phyloP scores from a whole-genome alignment of 2,329 filamentous ascomycete genomes.

The Neonectria punicea region DNA sequence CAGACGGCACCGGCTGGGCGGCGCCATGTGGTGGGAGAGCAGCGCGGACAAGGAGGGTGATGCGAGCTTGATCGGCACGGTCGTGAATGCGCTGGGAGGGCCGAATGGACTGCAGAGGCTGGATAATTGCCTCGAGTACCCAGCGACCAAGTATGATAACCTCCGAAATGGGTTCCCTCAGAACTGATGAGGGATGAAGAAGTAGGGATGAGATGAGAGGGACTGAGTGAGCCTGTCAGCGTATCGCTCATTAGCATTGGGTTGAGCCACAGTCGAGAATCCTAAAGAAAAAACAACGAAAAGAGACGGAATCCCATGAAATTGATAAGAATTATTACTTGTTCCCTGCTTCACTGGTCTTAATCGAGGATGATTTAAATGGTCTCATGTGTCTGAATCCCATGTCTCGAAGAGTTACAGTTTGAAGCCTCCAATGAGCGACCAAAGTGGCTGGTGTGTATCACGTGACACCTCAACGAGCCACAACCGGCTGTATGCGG shows the following conservation, averaged over 20 bases:
- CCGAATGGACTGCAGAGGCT: conserved; percentile 58
- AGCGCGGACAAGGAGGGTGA: conserved; percentile 77
- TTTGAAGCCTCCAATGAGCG: background rate
- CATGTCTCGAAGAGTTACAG: background rate
- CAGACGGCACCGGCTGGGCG: conserved; percentile 73
- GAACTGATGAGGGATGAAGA: conserved; percentile 47
- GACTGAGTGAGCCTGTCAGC: background rate
- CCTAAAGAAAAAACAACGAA: background rate
- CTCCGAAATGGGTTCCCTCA: conserved; percentile 66
- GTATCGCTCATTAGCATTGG: background rate
- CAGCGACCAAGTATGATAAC: conserved; percentile 77
- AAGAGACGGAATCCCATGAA: no score
- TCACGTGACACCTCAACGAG: conserved; percentile 34
- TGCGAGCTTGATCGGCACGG: conserved; percentile 74
- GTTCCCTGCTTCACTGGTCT: background rate
- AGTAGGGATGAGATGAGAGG: background rate
- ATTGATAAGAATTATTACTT: background rate
- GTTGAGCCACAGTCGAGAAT: background rate
- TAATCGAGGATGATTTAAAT: background rate
- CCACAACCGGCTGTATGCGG: conserved; percentile 35
- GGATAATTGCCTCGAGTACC: conserved; percentile 71
- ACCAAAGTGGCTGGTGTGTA: background rate
- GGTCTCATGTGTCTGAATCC: no score
- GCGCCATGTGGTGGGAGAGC: conserved; percentile 98
- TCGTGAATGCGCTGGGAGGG: conserved; percentile 69